phyloP scores from a whole-genome alignment of 2,329 filamentous ascomycete species.

The Botrytis squamosa region DNA sequence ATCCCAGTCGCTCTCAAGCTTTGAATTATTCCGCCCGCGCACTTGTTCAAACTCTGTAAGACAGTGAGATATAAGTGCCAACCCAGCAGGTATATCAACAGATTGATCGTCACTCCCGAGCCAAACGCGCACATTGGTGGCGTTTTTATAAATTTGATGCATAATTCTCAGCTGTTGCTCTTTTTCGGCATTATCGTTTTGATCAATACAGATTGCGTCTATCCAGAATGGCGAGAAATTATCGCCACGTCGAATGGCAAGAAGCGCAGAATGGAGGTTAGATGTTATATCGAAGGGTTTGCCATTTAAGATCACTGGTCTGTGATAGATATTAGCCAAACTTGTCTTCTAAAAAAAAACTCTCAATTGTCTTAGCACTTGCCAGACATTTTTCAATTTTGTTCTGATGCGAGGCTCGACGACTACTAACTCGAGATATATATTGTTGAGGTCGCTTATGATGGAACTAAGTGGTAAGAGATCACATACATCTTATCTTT shows the following conservation, averaged over 20 bases:
- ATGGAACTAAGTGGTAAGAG: not conserved
- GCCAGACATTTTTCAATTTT: not conserved
- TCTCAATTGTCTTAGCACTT: not conserved
- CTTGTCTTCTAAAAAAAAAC: not conserved
- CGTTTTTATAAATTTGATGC: not conserved
- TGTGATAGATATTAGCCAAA: not conserved
- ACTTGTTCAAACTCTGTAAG: not conserved
- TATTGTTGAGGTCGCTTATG: not conserved
- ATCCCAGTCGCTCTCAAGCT: not conserved
- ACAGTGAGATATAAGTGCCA: not conserved
- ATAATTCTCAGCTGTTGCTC: not conserved
- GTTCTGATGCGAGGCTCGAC: not conserved
- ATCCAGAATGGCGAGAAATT: accelerated
- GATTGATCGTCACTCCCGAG: not conserved
- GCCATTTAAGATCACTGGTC: not conserved
- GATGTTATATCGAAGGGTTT: not conserved
- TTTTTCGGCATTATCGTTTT: not conserved
- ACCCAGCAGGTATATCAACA: not conserved
- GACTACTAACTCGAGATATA: not conserved
- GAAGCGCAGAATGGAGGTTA: not conserved
- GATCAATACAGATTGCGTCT: not conserved
- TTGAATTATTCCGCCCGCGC: not conserved
- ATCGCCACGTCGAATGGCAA: not conserved
- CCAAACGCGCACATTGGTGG: not conserved
- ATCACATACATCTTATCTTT: not conserved